Percentiles rank a stretch among this genome's conserved stretches.
Conservation (phyloP, 805 yeast genomes). For the Monosporozyma aerobia region DNA sequence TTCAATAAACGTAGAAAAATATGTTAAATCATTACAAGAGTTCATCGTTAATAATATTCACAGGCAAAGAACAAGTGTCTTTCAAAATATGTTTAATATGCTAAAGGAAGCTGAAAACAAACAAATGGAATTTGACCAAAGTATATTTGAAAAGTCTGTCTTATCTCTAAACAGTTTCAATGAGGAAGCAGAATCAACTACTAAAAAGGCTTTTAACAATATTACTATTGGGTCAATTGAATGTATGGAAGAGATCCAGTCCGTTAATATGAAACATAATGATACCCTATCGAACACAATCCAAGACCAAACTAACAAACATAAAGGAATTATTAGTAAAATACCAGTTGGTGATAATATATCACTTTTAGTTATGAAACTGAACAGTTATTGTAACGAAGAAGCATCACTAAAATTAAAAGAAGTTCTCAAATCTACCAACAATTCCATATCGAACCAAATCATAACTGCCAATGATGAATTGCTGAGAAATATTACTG, state of each 20-base stretch:
- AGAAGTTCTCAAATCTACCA: background rate
- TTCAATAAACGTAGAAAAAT: constrained; percentile 4
- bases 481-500: background rate
- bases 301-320: background rate
- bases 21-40: constrained; percentile 5
- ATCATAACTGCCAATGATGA: background rate
- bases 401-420: background rate
- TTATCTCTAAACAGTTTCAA: background rate
- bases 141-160: constrained; percentile 2
- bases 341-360: background rate
- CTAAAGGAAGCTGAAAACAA: constrained; percentile 7
- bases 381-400: background rate
- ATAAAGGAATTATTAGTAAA: background rate
- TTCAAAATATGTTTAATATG: constrained; percentile 3
- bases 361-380: background rate
- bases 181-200: background rate
- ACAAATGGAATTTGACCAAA: constrained; percentile 6
- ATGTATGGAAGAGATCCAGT: background rate
- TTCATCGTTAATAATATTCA: constrained; percentile 10
- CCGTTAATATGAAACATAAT: background rate
- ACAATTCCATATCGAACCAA: background rate
- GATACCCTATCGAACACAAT: background rate
- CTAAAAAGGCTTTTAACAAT: constrained; percentile 4
- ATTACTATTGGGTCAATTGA: constrained; percentile 3
- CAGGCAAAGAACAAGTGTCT: constrained; percentile 6